These are phyloP conservation scores for Trametes cinnabarina DNA, from an alignment of 768 basidiomycete genomes.

Conservation along the genomic window DNA sequence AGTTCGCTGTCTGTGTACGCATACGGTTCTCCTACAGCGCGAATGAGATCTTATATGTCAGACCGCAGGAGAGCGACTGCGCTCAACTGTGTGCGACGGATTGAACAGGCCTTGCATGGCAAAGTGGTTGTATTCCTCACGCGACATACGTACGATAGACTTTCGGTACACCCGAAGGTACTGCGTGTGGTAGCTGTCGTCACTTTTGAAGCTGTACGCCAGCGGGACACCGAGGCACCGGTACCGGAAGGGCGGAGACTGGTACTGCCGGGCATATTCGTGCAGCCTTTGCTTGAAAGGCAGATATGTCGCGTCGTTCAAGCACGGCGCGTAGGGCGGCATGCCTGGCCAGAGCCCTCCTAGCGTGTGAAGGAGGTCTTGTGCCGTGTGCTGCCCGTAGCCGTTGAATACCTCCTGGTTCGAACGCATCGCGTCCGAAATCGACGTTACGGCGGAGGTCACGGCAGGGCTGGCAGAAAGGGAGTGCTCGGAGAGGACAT, in stretches of 20 bases:
- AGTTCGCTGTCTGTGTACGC: background rate
- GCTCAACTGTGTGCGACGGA: background rate
- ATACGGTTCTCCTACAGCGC: background rate
- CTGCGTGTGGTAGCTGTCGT: background rate
- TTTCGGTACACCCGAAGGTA: background rate
- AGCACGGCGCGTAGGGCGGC: background rate
- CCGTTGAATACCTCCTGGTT: background rate
- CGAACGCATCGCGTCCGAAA: background rate
- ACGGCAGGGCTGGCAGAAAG: too few relatives aligned
- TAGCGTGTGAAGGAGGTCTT: background rate
- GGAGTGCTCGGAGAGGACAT: background rate
- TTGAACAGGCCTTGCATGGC: background rate
- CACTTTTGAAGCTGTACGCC: background rate
- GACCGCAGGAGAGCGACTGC: background rate
- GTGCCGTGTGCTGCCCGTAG: slow-evolving; percentile 1
- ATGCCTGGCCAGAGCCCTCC: background rate
- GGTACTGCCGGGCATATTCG: background rate
- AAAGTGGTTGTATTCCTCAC: background rate
- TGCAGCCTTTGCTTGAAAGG: background rate
- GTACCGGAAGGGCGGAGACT: background rate
- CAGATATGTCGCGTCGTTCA: background rate
- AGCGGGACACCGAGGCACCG: background rate
- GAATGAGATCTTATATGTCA: too few relatives aligned
- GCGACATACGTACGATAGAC: background rate
- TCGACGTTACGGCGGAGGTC: background rate